Percentiles rank a stretch among this genome's conserved stretches.
These are phyloP conservation scores for Candida berthetii DNA, from an alignment of 805 yeast genomes.

Conservation along the genomic window DNA sequence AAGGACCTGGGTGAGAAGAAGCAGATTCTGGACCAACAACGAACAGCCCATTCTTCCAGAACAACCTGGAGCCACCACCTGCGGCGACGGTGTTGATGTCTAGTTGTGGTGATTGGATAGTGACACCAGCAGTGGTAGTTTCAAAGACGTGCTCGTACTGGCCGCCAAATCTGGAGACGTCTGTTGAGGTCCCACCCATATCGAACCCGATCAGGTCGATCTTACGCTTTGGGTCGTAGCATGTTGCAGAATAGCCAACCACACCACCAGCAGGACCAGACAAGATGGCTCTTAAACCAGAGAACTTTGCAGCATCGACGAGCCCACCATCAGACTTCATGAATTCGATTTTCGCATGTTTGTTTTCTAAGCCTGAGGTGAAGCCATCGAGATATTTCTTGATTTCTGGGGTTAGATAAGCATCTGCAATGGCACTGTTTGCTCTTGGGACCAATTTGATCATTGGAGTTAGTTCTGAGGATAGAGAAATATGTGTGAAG, in stretches of 20 bases:
- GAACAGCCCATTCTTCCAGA: constrained; percentile 67
- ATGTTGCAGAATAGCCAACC: constrained; percentile 85
- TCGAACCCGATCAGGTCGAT: constrained; percentile 77
- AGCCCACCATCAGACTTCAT: constrained; percentile 98
- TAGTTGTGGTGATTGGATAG: constrained; percentile 78
- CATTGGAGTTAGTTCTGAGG: constrained; percentile 71
- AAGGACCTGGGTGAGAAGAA: constrained; percentile 86
- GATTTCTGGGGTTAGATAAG: constrained; percentile 78
- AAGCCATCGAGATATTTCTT: constrained; percentile 57
- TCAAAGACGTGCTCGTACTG: constrained; percentile 75
- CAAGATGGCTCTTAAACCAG: constrained; percentile 82
- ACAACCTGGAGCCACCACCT: constrained; percentile 71
- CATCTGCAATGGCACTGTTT: constrained; percentile 75
- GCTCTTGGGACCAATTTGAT: constrained; percentile 71
- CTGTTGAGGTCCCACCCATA: constrained; percentile 91
- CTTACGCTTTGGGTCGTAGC: constrained; percentile 47
- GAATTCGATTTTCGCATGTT: constrained; percentile 52
- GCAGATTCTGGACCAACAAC: constrained; percentile 87
- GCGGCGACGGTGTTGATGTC: constrained; percentile 83
- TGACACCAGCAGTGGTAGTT: constrained; percentile 77
- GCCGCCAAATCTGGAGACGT: constrained; percentile 73
- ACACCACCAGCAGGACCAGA: constrained; percentile 99
- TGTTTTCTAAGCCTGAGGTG: constrained; percentile 51
- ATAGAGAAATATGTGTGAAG: constrained; percentile 61
- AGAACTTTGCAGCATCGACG: constrained; percentile 74